Evolutionary conservation across 495 filamentous ascomycete species (phyloP), one percentile per base, ranked within the genome.

Genomic region (Neurospora hispaniola): DNA sequence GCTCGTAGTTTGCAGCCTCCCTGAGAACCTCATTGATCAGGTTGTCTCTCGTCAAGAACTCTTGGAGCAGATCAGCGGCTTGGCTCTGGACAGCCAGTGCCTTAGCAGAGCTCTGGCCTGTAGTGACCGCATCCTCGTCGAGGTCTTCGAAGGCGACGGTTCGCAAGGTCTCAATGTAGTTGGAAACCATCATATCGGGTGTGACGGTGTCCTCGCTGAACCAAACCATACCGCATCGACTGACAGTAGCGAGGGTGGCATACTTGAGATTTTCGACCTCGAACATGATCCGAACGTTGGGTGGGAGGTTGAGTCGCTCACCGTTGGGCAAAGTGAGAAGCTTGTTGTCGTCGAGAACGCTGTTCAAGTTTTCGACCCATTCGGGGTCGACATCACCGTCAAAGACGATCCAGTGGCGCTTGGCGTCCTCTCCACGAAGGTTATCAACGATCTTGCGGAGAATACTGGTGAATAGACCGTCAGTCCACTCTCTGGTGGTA

Each of bases 211-310:
- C 96, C 74, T 96, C 94, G 78, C 94, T 98, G 83, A 98, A 98
- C 96, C 96, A 99, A 9, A 99, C 96, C 96, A 99, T 99, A 86
- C 96, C 96, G 82, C 96, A 99, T 83, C 96, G 94, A 90, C 90
- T 94, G 76, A 99, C 96, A 46, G 96, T 99, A 46, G 96, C 96
- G 48, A 98, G 87, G 0, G 96, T 99, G 46, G 96, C 96, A 80
- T 99, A 99, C 78, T 95, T 97, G 48, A 99, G 86, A n/a, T 90
- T 98, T 83, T 98, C 96, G 38, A 99, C 96, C 83, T 99, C 96
- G 74, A 99, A 99, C 93, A 99, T 96, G 81, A 99, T 96, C 72
- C 96, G 93, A 31, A 99, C 96, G 79, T 99, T 99, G 0, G 92
- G 76, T 10, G 96, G 96, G 14, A 99, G 83, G 76, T 93, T 96